These are phyloP conservation scores for Calonectria honghensis DNA, from an alignment of 2,329 filamentous ascomycete species.

Conservation along the genomic window DNA sequence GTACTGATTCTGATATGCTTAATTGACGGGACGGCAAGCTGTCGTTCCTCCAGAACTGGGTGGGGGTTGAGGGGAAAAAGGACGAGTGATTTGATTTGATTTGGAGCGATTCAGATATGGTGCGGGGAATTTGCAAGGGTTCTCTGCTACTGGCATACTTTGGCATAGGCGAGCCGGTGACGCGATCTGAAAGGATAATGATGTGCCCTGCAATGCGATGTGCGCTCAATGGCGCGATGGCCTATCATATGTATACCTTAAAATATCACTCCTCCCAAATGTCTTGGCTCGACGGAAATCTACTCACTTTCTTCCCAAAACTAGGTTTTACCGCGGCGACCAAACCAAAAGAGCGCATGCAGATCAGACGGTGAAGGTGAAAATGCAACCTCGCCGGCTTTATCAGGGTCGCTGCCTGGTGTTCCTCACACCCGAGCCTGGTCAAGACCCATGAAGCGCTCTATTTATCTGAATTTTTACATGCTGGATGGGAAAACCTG, in stretches of 20 bases:
- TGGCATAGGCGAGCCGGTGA: slow-evolving; percentile 18
- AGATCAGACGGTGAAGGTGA: slow-evolving; percentile 22
- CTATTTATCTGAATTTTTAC: neutral
- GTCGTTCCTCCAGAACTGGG: neutral
- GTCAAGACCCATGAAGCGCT: neutral
- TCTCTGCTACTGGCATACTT: neutral
- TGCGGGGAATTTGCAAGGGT: slow-evolving; percentile 23
- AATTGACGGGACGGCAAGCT: neutral
- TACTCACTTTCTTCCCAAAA: slow-evolving; percentile 20
- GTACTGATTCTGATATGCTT: neutral
- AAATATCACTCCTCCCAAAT: slow-evolving; percentile 5
- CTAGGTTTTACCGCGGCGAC: neutral
- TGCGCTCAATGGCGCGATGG: slow-evolving; percentile 30
- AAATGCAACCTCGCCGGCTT: slow-evolving; percentile 18
- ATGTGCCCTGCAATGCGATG: slow-evolving; percentile 26
- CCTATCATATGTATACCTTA: slow-evolving; percentile 23
- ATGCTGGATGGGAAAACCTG: neutral
- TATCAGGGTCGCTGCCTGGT: slow-evolving; percentile 1
- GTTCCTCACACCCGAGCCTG: neutral
- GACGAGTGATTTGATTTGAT: neutral
- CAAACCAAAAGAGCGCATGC: neutral
- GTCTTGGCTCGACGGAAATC: slow-evolving; percentile 23
- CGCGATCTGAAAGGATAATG: slow-evolving; percentile 36
- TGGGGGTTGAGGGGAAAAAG: neutral
- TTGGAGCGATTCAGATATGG: neutral